A percentile compares a stretch with the other conserved stretches of the same genome.
Evolutionary conservation across 805 yeast genomes (phyloP).

Genomic region (Teunomyces pallodes): DNA sequence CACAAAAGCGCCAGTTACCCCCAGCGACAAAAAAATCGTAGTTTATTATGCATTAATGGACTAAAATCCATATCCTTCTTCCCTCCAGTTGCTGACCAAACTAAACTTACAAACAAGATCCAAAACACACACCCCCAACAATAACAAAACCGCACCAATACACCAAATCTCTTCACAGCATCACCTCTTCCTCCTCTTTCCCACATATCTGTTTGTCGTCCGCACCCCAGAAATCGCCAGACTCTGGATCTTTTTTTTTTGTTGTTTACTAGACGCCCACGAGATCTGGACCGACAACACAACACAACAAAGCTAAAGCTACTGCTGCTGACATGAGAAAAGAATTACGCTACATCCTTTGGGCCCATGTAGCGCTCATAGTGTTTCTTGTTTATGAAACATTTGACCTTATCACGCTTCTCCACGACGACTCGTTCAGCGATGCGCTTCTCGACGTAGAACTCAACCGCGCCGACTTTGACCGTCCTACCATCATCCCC

Average conservation of each 20-base stretch:
- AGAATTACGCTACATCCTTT: constrained; percentile 60
- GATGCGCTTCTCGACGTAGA: constrained; percentile 66
- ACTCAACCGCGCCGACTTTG: constrained; percentile 49
- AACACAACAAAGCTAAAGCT: not conserved
- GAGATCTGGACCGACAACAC: not conserved
- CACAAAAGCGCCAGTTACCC: not conserved
- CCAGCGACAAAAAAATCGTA: not conserved
- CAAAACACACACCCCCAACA: not conserved
- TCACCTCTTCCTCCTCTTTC: no score
- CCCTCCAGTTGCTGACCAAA: not conserved
- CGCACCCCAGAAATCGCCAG: no score
- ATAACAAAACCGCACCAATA: not conserved
- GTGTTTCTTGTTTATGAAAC: constrained; percentile 57
- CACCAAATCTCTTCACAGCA: no score
- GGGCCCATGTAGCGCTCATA: constrained; percentile 57
- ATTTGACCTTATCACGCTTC: constrained; percentile 68
- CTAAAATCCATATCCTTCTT: not conserved
- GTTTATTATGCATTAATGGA: not conserved
- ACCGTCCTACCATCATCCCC: constrained; percentile 64
- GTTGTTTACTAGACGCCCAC: not conserved
- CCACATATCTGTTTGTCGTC: no score
- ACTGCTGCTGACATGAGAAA: constrained; percentile 47
- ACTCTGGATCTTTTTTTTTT: not conserved
- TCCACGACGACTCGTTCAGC: constrained; percentile 67
- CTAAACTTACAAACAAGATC: no score